Base-by-base conservation (phyloP, 2,329 filamentous ascomycete genomes). In the Colletotrichum acutatum region DNA sequence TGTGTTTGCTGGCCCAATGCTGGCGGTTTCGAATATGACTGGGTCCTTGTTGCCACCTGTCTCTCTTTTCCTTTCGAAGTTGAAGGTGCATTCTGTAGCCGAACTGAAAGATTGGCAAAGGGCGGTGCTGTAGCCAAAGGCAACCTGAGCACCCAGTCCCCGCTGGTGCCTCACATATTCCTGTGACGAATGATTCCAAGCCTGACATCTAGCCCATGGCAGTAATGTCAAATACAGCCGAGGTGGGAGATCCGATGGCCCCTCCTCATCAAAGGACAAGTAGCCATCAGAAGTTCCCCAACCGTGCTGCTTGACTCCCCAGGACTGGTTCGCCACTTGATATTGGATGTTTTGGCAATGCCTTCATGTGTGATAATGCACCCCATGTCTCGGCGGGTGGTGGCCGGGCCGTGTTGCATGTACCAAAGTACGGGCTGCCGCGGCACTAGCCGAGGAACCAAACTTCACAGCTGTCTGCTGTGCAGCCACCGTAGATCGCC, bases 401-500 rank as follows among this genome's bases (percentile, higher is more conserved):
- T 57, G 60, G 34, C 37, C 28, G 49, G 67, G 57, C 57, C 30
- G 46, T 28, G 52, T 64, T 73, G 71, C 71, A 73, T 73, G 56
- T 57, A 73, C 60, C 61, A 53, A 65, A n/a, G 28, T 65, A 54
- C 32, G 59, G 52, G 66, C 52, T 52, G 60, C 59, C 69, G 71
- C 67, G 71, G 71, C 71, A 71, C 71, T 73, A 73, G 66, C 71
- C 71, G 71, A 56, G 34, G 56, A 58, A 32, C 66, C 34, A 57
- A 49, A 71, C 71, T 65, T 73, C 66, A 71, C 71, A 65, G 71
- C 49, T 71, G 34, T 61, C 67, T 73, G 71, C 54, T 73, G 61
- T 73, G 67, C 71, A 66, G 61, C 71, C 46, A 46, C 34, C 61
- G 56, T 52, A 52, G 30, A 57, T 61, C 46, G 42, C 42, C 19